phyloP scores from a whole-genome alignment of 1,284 basidiomycete genomes.

The Cutaneotrichosporon sp. region DNA sequence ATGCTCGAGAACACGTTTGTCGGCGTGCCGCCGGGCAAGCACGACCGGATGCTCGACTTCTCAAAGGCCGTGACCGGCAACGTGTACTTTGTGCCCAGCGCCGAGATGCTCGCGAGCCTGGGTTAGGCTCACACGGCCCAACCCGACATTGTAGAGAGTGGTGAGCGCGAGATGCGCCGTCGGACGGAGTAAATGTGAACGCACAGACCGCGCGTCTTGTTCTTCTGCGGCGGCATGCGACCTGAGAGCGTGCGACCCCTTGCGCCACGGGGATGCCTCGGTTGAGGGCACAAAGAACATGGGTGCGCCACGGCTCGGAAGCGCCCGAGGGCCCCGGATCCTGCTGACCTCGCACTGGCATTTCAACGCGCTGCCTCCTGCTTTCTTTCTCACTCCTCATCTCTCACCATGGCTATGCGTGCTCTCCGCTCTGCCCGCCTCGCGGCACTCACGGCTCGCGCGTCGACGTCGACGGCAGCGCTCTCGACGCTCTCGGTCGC shows the following conservation, averaged over 20 bases:
- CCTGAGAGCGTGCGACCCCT: neutral
- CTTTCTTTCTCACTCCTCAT: neutral
- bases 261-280: neutral
- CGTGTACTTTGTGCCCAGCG: conserved; percentile 21
- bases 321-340: neutral
- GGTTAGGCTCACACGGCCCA: neutral
- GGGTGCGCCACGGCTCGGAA: neutral
- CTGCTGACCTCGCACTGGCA: neutral
- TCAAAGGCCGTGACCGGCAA: conserved; percentile 19
- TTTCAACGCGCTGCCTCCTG: neutral
- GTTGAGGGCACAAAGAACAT: neutral
- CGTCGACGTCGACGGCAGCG: neutral
- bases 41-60: conserved; percentile 25
- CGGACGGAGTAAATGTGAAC: neutral
- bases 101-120: conserved; percentile 10
- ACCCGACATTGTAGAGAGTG: neutral
- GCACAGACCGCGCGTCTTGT: neutral
- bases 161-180: neutral
- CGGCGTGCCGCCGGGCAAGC: conserved; percentile 21
- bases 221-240: neutral
- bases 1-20: conserved; percentile 27
- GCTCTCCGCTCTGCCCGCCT: neutral
- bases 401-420: conserved; percentile 1
- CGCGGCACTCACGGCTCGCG: neutral
- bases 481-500: neutral